These are phyloP conservation scores for Pleurostoma richardsiae DNA, from an alignment of 2,329 filamentous ascomycete species.

Conservation along the genomic window DNA sequence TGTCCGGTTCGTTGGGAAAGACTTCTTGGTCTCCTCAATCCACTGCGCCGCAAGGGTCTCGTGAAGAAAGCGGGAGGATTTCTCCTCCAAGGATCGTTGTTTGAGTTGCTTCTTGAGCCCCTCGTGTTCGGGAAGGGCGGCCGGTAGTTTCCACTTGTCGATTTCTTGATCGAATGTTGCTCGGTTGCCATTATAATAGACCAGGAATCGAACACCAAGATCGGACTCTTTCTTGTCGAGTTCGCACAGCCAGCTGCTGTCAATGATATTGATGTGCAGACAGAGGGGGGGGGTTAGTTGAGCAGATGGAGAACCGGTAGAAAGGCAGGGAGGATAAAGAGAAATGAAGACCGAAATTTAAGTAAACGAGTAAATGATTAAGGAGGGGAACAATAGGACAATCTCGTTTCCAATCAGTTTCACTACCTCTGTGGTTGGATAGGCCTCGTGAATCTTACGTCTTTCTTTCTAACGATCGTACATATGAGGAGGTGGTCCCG, in stretches of 20 bases:
- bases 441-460: no score
- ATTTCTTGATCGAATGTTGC: not conserved
- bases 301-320: no score
- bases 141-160: not conserved
- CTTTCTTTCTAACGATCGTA: no score
- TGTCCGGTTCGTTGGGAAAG: constrained; percentile 9
- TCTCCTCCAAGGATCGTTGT: constrained; percentile 1
- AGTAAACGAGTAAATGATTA: no score
- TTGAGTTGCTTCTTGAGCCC: constrained; percentile 3
- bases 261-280: no score
- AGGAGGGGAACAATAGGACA: no score
- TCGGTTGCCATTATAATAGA: constrained; percentile 3
- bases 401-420: no score
- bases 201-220: constrained; percentile 2
- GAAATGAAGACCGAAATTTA: no score
- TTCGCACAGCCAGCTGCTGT: constrained; percentile 7
- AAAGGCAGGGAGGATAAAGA: no score
- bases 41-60: constrained; percentile 7
- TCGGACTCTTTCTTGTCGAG: constrained; percentile 1
- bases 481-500: no score
- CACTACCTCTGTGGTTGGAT: no score
- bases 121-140: not conserved
- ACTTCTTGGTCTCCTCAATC: constrained; percentile 5
- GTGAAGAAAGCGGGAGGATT: constrained; percentile 6
- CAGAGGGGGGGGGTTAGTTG: no score